Evolutionary conservation across 2,329 filamentous ascomycete genomes (phyloP).

Genomic region (Tolypocladium amazonense): DNA sequence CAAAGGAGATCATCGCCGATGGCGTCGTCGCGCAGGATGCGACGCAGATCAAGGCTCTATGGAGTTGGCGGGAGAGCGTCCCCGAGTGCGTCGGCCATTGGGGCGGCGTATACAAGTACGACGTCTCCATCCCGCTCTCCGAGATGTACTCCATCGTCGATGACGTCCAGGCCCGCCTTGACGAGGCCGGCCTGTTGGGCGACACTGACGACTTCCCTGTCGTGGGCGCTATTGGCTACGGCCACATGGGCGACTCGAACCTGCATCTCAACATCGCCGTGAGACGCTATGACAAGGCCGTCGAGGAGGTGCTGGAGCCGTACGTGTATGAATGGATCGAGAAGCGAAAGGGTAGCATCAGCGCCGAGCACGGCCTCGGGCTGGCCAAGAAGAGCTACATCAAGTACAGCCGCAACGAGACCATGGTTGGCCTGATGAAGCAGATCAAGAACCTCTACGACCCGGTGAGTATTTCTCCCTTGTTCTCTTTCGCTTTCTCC

Average conservation of each 20-base stretch:
- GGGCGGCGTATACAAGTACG: conserved; percentile 97
- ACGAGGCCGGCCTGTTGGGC: conserved; percentile 64
- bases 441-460: conserved; percentile 92
- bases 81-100: conserved; percentile 81
- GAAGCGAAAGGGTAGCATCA: conserved; percentile 82
- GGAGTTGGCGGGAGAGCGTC: conserved; percentile 90
- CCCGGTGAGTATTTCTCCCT: conserved; percentile 53
- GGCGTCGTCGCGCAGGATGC: conserved; percentile 90
- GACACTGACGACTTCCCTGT: conserved; percentile 68
- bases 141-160: conserved; percentile 86
- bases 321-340: conserved; percentile 97
- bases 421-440: conserved; percentile 85
- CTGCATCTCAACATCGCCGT: conserved; percentile 86
- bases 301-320: conserved; percentile 82
- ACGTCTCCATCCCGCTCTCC: conserved; percentile 82
- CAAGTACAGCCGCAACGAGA: conserved; percentile 81
- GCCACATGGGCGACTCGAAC: conserved; percentile 97
- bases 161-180: conserved; percentile 65
- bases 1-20: conserved; percentile 73
- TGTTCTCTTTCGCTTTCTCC: not conserved
- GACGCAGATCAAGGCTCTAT: conserved; percentile 76
- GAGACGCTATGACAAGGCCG: conserved; percentile 71
- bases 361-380: conserved; percentile 89
- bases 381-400: conserved; percentile 94
- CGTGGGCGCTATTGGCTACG: conserved; percentile 86